phyloP scores from a whole-genome alignment of 257 asterid species.

The Nicotiana otophora region DNA sequence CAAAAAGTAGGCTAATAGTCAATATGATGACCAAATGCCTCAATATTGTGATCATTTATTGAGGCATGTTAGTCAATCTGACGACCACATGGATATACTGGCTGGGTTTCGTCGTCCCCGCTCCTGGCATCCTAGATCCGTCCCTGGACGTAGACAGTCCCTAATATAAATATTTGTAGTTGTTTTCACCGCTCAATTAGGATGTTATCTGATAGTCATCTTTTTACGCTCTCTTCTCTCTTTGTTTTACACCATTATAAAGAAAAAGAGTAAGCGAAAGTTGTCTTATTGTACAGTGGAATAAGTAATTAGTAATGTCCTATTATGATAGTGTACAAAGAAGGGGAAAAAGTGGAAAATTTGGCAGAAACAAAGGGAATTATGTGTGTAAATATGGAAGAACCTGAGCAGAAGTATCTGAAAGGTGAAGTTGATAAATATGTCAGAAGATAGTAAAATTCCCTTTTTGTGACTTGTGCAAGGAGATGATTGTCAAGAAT shows the following conservation, averaged over 20 bases:
- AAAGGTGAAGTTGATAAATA: constrained; percentile 14
- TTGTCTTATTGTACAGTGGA: background rate
- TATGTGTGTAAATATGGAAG: constrained; percentile 1
- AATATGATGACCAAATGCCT: too few relatives aligned
- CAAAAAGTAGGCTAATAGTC: too few relatives aligned
- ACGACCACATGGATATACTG: background rate
- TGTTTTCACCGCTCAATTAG: too few relatives aligned
- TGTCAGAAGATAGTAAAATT: constrained; percentile 25
- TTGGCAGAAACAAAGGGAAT: constrained; percentile 21
- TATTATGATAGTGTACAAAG: background rate
- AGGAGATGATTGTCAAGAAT: constrained; percentile 15
- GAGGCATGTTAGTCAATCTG: background rate
- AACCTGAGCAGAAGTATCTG: constrained; percentile 5
- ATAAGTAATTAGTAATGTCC: background rate
- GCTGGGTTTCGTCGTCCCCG: background rate
- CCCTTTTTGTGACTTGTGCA: constrained; percentile 29
- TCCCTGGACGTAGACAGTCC: too few relatives aligned
- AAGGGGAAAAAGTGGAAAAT: background rate
- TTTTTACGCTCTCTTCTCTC: too few relatives aligned
- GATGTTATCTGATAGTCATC: too few relatives aligned
- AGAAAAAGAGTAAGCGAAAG: too few relatives aligned
- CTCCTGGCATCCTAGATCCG: too few relatives aligned
- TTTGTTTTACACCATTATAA: too few relatives aligned
- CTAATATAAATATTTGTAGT: too few relatives aligned
- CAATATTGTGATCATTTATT: too few relatives aligned